A percentile compares a stretch with the other conserved stretches of the same genome.
phyloP scores from a whole-genome alignment of 2,329 filamentous ascomycete genomes.

The Beauveria australis region DNA sequence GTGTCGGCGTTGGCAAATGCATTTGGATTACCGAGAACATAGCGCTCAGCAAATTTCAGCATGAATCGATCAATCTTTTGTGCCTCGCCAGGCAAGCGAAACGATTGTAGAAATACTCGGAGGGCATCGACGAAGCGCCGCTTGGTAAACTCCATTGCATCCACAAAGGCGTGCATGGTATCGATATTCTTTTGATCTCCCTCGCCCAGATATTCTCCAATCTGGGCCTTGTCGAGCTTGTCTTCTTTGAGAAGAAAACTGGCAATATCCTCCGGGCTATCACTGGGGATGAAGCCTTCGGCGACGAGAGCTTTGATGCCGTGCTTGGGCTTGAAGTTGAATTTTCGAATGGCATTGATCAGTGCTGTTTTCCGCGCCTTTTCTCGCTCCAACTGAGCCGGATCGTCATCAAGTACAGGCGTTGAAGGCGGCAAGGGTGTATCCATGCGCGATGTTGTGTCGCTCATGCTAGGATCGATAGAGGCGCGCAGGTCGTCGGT shows the following conservation, averaged over 20 bases:
- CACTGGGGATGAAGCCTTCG: conserved; percentile 78
- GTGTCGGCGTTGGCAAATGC: conserved; percentile 98
- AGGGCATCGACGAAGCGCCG: conserved; percentile 89
- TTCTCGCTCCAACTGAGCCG: conserved; percentile 85
- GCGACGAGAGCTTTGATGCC: conserved; percentile 78
- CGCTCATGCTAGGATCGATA: conserved; percentile 57
- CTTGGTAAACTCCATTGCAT: conserved; percentile 87
- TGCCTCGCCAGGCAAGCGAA: conserved; percentile 88
- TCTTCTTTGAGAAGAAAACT: conserved; percentile 75
- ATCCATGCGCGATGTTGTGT: conserved; percentile 54
- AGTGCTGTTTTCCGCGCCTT: conserved; percentile 91
- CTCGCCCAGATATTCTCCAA: conserved; percentile 92
- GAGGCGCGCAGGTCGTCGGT: conserved; percentile 46
- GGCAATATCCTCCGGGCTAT: conserved; percentile 74
- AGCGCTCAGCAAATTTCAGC: conserved; percentile 96
- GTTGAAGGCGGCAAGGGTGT: conserved; percentile 55
- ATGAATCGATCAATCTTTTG: conserved; percentile 99
- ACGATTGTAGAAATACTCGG: conserved; percentile 85
- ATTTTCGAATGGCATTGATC: conserved; percentile 78
- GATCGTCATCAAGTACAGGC: conserved; percentile 75
- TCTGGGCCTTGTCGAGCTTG: conserved; percentile 78
- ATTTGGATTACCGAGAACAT: conserved; percentile 89
- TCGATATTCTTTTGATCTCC: conserved; percentile 89
- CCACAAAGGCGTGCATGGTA: conserved; percentile 97
- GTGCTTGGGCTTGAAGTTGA: conserved; percentile 97